Evolutionary conservation across 2,329 filamentous ascomycete genomes (phyloP), one percentile per base, ranked within the genome.

Genomic region (Aspergillus texensis): DNA sequence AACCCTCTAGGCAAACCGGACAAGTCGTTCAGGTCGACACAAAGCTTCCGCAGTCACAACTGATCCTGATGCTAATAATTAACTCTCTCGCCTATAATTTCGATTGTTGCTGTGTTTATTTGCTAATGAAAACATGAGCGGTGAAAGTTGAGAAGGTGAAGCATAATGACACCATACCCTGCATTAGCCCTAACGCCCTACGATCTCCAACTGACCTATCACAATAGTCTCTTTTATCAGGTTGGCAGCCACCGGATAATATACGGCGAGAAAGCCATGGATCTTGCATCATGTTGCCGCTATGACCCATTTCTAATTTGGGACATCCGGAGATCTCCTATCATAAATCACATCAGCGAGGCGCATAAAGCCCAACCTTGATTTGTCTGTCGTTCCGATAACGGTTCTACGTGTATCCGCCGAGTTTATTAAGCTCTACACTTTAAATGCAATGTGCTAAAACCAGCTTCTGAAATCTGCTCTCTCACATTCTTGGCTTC

Each of bases 381-480:
- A 11, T 41, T 54, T 24, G 59, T 26, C 58, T 34, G n/a, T 32
- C 28, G 36, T 39, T 26, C 39, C 41, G 46, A 46, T 32, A 26
- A 45, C 34, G 10, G 30, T 12, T 63, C 56, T n/a, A 62, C 43
- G 63, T 65, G 62, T 62, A 53, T 45, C 43, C 48, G 52, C 36
- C 43, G 28, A 45, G 34, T 24, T 26, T 62, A 60, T 64, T 50
- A 62, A 64, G 48, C 59, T 58, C 30, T 53, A 16, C 28, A 8
- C 26, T 24, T 32, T 26, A 32, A 45, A 52, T 39, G 57, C n/a
- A 41, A 14, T 45, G 36, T 41, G 28, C 45, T 36, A 21, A 34
- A 19, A n/a, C 30, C n/a, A 10, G 34, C 30, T 21, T 24, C 32
- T 43, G 26, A 36, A 55, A 60, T 55, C 48, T 62, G 63, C 34